Percentiles rank a stretch among this genome's conserved stretches.
Conservation (phyloP, 805 yeast genomes). For the Suhomyces canberraensis region DNA sequence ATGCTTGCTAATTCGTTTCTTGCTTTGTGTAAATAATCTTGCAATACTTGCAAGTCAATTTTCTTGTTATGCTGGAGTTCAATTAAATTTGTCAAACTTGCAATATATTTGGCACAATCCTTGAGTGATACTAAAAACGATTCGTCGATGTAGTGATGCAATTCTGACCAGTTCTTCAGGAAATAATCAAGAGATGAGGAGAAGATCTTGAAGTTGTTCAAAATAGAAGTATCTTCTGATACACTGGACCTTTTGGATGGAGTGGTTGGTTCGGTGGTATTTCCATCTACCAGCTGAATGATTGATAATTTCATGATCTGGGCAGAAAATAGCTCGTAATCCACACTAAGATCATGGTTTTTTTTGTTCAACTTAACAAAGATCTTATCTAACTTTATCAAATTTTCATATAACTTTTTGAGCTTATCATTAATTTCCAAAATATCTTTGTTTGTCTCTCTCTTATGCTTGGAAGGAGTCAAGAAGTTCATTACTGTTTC, state of each 20-base stretch:
- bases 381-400: conserved; percentile 72
- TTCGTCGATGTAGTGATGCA: conserved; percentile 59
- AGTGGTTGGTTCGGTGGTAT: conserved; percentile 9
- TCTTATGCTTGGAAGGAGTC: conserved; percentile 59
- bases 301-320: conserved; percentile 68
- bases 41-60: conserved; percentile 82
- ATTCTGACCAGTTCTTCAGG: conserved; percentile 38
- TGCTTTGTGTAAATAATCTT: conserved; percentile 73
- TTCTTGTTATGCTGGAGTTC: conserved; percentile 88
- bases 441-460: conserved; percentile 69
- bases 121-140: conserved; percentile 78
- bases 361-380: conserved; percentile 69
- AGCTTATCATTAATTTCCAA: conserved; percentile 70
- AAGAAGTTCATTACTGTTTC: conserved; percentile 94
- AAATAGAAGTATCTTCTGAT: conserved; percentile 14
- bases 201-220: conserved; percentile 33
- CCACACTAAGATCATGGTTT: conserved; percentile 69
- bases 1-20: conserved; percentile 53
- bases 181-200: conserved; percentile 36
- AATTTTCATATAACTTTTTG: conserved; percentile 80
- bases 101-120: conserved; percentile 75
- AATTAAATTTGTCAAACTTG: conserved; percentile 51
- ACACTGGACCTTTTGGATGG: conserved; percentile 3
- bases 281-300: conserved; percentile 41
- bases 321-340: conserved; percentile 65